These are phyloP conservation scores for Triadica sebifera DNA, from an alignment of 345 rosid species.

Conservation along the genomic window DNA sequence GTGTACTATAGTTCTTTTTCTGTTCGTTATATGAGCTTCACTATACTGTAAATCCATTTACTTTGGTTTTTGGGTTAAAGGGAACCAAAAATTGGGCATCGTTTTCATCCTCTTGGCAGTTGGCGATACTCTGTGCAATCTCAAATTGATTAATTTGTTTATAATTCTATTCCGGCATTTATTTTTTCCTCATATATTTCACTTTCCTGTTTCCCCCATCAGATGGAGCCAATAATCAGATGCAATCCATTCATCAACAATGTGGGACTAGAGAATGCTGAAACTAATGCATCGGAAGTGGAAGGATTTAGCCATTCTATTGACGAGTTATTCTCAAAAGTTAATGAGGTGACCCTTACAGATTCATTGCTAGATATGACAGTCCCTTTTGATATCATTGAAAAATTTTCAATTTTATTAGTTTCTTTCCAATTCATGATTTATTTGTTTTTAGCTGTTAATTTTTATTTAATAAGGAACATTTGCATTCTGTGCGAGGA, in stretches of 20 bases:
- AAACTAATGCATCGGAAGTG: conserved; percentile 27
- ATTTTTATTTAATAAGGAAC: background rate
- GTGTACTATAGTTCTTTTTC: background rate
- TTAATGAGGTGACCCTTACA: conserved; percentile 42
- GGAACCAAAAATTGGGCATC: background rate
- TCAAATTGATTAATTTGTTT: background rate
- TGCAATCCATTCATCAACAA: conserved; percentile 23
- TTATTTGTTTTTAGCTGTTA: background rate
- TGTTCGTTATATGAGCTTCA: background rate
- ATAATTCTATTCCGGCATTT: background rate
- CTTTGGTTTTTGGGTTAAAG: background rate
- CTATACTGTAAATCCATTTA: background rate
- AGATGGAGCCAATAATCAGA: conserved; percentile 6
- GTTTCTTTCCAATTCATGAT: background rate
- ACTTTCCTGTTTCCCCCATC: background rate
- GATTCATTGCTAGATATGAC: background rate
- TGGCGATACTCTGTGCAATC: background rate
- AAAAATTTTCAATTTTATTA: background rate
- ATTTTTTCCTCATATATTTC: background rate
- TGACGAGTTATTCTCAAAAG: conserved; percentile 53
- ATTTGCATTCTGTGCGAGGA: background rate
- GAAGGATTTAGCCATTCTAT: conserved; percentile 44
- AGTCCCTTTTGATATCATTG: background rate
- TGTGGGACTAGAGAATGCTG: conserved; percentile 21
- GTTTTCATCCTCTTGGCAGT: background rate